Conservation (phyloP, 495 filamentous ascomycete genomes). For the Trichoderma orchidacearum region DNA sequence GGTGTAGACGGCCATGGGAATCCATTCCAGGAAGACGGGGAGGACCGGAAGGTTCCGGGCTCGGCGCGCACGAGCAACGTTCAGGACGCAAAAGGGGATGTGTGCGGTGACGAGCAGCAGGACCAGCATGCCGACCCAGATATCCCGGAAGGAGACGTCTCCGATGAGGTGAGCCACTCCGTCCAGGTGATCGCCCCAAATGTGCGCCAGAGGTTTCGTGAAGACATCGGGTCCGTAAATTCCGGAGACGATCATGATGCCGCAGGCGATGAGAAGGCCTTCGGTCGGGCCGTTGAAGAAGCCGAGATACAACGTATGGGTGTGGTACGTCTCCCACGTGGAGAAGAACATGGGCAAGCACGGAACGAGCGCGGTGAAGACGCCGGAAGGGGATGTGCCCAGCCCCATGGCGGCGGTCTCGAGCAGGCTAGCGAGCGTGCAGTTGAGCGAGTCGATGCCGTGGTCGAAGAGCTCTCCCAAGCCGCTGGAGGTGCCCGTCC, state of each 20-base stretch:
- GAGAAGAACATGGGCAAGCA: constrained; percentile 98
- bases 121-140: constrained; percentile 74
- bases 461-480: constrained; percentile 97
- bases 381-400: constrained; percentile 65
- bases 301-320: constrained; percentile 91
- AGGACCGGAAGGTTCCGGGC: constrained; percentile 59
- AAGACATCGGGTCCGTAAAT: constrained; percentile 82
- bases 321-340: constrained; percentile 98
- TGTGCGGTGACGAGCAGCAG: constrained; percentile 63
- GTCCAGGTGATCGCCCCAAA: constrained; percentile 43
- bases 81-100: constrained; percentile 65
- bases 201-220: constrained; percentile 53
- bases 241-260: constrained; percentile 73
- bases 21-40: constrained; percentile 89
- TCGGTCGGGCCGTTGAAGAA: constrained; percentile 97
- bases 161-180: constrained; percentile 43
- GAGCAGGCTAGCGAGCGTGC: constrained; percentile 77
- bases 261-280: constrained; percentile 77
- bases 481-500: constrained; percentile 89
- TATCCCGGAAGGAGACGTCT: constrained; percentile 58
- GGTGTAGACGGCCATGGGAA: constrained; percentile 74
- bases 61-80: constrained; percentile 67
- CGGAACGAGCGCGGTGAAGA: constrained; percentile 82
- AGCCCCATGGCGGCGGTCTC: constrained; percentile 87
- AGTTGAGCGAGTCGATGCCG: constrained; percentile 95